A percentile compares a stretch with the other conserved stretches of the same genome.
Conservation (phyloP, 495 filamentous ascomycete genomes). For the Acidiella bohemica region DNA sequence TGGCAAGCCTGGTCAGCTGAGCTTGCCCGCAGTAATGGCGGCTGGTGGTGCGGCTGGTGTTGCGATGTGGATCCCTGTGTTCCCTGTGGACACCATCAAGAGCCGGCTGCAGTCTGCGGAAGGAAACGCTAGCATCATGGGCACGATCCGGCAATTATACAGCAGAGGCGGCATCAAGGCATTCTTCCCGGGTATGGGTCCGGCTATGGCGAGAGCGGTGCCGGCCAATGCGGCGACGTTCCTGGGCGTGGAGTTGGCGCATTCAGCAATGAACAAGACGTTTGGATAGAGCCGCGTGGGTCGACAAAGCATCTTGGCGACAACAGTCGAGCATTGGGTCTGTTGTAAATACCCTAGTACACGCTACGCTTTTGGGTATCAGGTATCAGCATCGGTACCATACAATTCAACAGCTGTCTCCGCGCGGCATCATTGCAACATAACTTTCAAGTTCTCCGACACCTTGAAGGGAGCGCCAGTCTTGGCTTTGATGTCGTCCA, state of each 20-base stretch:
- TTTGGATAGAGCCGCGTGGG: constrained; percentile 25
- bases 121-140: constrained; percentile 69
- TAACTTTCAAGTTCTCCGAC: constrained; percentile 34
- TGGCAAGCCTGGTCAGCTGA: constrained; percentile 64
- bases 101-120: constrained; percentile 82
- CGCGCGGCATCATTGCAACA: constrained; percentile 29
- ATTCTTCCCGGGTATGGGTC: constrained; percentile 95
- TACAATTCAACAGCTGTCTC: too few species aligned
- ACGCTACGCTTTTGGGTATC: too few species aligned
- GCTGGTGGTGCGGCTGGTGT: constrained; percentile 86
- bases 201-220: constrained; percentile 81
- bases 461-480: constrained; percentile 42
- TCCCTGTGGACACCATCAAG: constrained; percentile 96
- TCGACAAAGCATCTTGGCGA: too few species aligned
- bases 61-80: constrained; percentile 98
- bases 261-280: constrained; percentile 29
- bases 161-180: constrained; percentile 69
- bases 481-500: constrained; percentile 40
- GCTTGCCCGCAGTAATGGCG: constrained; percentile 64
- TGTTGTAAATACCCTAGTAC: neutral
- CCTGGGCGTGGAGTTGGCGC: constrained; percentile 32
- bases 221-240: constrained; percentile 81
- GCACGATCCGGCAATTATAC: constrained; percentile 67
- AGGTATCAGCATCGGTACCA: too few species aligned
- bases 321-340: neutral